Evolutionary conservation across 2,329 filamentous ascomycete species (phyloP), one percentile per base, ranked within the genome.

Genomic region (Colletotrichum musicola): DNA sequence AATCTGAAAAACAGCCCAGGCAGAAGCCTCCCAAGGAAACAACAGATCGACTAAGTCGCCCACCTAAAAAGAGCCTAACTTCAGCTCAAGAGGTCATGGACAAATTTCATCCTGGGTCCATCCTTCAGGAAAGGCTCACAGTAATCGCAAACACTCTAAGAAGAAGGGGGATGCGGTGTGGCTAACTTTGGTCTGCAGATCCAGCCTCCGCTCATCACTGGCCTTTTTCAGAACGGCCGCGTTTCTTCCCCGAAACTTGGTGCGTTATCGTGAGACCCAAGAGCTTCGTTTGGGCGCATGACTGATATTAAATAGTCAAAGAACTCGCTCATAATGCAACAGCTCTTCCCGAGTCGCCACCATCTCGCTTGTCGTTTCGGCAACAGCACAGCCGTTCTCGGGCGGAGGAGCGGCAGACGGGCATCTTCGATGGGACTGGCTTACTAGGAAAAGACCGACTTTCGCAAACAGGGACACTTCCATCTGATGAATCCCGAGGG

Each of bases 101-200:
- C 6, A 85, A 85, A 20, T 92, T 91, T 70, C 79, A 79, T 13
- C 89, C 89, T 1, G 76, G 83, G 4, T 85, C 84, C 59, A 82
- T 92, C 49, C 76, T 83, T 12, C 81, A 82, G 12, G 71, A 73
- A 5, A 75, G 76, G 30, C 64, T 83, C 3, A 82, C 77, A 6
- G 81, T 81, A 62, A 56, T 35, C 7, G 10, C 30, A 3, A 9
- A 10, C 30, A 75, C 62, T 4, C 22, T 55, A 35, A 20, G 42
- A 30, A 57, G 66, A 6, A 61, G 2, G 38, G 9, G 18, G 18
- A 13, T 18, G 46, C 53, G 40, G 62, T 14, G 22, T 14, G 22
- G 7, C 58, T 69, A 35, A 64, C 30, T 5, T 25, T 4, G 6
- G 16, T n/a, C 22, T 42, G 4, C 27, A 84, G 82, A 74, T 83